Evolutionary conservation across 176 grass and related monocot genomes (phyloP).

Genomic region (Bothriochloa decipiens): DNA sequence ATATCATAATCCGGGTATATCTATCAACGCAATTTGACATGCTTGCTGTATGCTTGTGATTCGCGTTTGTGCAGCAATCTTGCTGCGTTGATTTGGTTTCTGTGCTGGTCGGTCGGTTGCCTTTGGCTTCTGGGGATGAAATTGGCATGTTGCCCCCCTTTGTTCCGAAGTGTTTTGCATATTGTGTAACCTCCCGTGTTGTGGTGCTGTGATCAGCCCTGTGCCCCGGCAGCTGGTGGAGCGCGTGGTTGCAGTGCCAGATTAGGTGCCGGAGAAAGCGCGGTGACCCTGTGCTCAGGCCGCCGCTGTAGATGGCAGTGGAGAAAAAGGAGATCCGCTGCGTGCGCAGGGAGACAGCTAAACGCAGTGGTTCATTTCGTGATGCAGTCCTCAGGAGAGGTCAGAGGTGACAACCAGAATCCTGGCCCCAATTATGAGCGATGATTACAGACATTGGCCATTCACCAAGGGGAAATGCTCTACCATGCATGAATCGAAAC

Average conservation of each 20-base stretch:
- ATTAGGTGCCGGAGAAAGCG: no score
- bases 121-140: no score
- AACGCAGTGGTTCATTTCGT: neutral
- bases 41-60: constrained; percentile 27
- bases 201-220: no score
- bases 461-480: neutral
- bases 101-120: neutral
- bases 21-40: constrained; percentile 48
- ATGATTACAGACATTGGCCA: neutral
- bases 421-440: neutral
- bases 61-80: neutral
- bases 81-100: neutral
- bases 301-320: no score
- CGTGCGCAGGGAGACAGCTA: neutral
- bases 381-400: neutral
- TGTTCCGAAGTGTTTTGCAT: no score
- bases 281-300: no score
- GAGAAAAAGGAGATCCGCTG: no score
- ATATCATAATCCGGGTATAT: constrained; percentile 61
- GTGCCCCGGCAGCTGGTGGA: no score
- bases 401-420: neutral
- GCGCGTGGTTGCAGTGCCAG: no score
- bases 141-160: neutral
- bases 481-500: neutral
- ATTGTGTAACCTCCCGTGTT: no score